Evolutionary conservation across 75 land plant species (phyloP).

Genomic region (Chamaecyparis obtusa): DNA sequence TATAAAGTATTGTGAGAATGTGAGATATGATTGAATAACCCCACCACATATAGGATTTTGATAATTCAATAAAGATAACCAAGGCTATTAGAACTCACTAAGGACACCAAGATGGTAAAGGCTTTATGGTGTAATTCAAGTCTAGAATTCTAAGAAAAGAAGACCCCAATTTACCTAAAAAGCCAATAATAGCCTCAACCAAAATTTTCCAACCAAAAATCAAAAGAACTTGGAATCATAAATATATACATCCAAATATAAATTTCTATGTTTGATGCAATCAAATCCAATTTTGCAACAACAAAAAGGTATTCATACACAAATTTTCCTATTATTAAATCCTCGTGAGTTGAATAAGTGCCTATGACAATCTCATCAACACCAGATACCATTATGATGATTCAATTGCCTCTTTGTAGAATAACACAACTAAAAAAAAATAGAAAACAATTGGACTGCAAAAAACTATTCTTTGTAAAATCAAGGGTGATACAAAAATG

Average conservation of each 20-base stretch:
- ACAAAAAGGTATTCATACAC: neutral
- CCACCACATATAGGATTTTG: too few relatives aligned
- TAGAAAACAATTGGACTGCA: neutral
- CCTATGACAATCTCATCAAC: conserved; percentile 82
- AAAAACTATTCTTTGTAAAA: neutral
- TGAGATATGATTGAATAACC: too few relatives aligned
- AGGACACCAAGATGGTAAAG: too few relatives aligned
- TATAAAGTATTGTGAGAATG: too few relatives aligned
- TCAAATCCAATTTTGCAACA: neutral
- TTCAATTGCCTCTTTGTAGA: neutral
- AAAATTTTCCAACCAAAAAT: neutral
- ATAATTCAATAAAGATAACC: too few relatives aligned
- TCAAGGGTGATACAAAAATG: neutral
- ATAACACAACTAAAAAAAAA: neutral
- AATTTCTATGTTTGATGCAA: neutral
- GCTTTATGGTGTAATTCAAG: too few relatives aligned
- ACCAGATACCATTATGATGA: conserved; percentile 68
- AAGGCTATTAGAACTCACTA: too few relatives aligned
- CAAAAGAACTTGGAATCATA: neutral
- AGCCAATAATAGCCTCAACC: too few relatives aligned
- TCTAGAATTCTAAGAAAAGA: too few relatives aligned
- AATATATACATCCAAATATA: neutral
- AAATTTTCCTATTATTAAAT: conserved; percentile 77
- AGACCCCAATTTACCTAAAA: too few relatives aligned
- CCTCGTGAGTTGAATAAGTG: conserved; percentile 66